phyloP scores from a whole-genome alignment of 768 basidiomycete genomes.

The Dacryopinax spathularia region DNA sequence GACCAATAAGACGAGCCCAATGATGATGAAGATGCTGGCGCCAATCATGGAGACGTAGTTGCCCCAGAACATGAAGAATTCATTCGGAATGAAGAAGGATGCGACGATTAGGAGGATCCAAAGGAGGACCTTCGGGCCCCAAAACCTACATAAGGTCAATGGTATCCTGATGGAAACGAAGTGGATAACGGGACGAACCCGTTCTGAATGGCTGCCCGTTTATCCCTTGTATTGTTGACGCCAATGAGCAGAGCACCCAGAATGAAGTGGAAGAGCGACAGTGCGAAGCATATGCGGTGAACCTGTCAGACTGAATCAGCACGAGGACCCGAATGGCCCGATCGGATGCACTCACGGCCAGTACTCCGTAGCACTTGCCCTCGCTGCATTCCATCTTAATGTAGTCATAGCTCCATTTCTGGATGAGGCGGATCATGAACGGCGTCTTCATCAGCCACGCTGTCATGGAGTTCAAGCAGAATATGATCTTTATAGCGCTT shows the following conservation, averaged over 20 bases:
- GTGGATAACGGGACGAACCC: slow-evolving; percentile 41
- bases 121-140: slow-evolving; percentile 89
- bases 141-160: slow-evolving; percentile 50
- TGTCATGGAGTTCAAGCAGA: slow-evolving; percentile 85
- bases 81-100: slow-evolving; percentile 92
- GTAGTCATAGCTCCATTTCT: slow-evolving; percentile 90
- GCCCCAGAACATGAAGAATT: slow-evolving; percentile 97
- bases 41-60: slow-evolving; percentile 86
- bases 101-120: slow-evolving; percentile 72
- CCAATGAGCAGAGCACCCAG: slow-evolving; percentile 69
- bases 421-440: slow-evolving; percentile 68
- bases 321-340: neutral
- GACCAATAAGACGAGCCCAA: slow-evolving; percentile 91
- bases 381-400: slow-evolving; percentile 94
- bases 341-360: slow-evolving; percentile 54
- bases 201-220: slow-evolving; percentile 91
- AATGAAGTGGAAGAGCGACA: slow-evolving; percentile 75
- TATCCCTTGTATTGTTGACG: slow-evolving; percentile 78
- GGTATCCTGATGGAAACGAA: slow-evolving; percentile 6
- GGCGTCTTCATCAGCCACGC: slow-evolving; percentile 96
- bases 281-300: slow-evolving; percentile 92
- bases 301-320: slow-evolving; percentile 27
- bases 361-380: slow-evolving; percentile 89
- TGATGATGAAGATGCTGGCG: slow-evolving; percentile 86
- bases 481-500: slow-evolving; percentile 57